Evolutionary conservation across 73 alveolate genomes (phyloP), one percentile per base, ranked within the genome.

Genomic region (Effrenium voratum): DNA sequence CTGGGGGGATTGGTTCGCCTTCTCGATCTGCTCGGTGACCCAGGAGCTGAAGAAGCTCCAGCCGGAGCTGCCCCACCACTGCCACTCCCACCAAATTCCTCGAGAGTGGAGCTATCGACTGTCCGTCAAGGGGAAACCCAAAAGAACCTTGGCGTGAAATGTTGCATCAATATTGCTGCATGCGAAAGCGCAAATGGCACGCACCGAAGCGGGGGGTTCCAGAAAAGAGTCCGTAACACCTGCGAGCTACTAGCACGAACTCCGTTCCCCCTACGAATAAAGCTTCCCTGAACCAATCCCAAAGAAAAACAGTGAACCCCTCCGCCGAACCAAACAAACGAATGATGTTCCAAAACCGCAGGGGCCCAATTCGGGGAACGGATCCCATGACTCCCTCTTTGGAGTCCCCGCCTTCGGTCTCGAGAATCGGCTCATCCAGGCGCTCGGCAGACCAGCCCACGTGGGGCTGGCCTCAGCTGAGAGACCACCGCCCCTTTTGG

Each of bases 21-120:
- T 88, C 86, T 88, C 96, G 43, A 88, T 88, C 63, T 88, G 96
- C 59, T 88, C 96, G 36, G 96, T 88, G 87, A 88, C 96, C 96
- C 85, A 44, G 15, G 96, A 88, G 73, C 84, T 38, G 41, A 88
- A 88, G 55, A 88, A 88, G 55, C 73, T 88, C 96, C 96, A 88
- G 57, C 96, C 96, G 40, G 87, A 66, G 16, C 76, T 85, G 43
- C 96, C 75, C 96, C 96, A 88, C 96, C 96, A 88, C 79, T 88
- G 96, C 96, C 96, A 88, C 50, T 88, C 96, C 96, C 96, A 88
- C 96, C 96, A 88, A 47, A 88, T 88, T 68, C 95, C 95, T 76
- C 36, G 46, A 1, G 77, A 15, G 10, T 15, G 8, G 38, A 63
- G 3, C 45, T 34, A 47, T 28, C 82, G 10, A 38, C n/a, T n/a